phyloP scores from a whole-genome alignment of 805 yeast genomes.

The Sungouiozyma ichnusensis region DNA sequence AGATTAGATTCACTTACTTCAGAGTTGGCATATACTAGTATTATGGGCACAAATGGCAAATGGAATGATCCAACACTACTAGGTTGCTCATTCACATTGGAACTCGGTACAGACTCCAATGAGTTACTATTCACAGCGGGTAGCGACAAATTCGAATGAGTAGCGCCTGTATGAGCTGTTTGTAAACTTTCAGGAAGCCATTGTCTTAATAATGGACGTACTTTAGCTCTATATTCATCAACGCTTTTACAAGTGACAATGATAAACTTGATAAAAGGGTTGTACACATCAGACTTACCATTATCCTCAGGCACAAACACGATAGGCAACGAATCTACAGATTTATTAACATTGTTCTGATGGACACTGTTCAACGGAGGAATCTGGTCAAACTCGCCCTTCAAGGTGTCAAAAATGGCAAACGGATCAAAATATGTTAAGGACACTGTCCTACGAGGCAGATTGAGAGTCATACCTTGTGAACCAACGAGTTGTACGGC shows the following conservation, averaged over 20 bases:
- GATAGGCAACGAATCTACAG: conserved; percentile 17
- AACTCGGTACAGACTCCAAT: not conserved
- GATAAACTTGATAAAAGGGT: conserved; percentile 56
- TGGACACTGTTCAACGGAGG: conserved; percentile 25
- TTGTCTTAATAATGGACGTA: conserved; percentile 69
- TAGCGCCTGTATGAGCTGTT: not conserved
- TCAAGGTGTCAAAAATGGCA: conserved; percentile 23
- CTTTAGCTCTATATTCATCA: conserved; percentile 69
- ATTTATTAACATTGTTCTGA: conserved; percentile 23
- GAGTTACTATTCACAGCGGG: not conserved
- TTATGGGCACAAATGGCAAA: conserved; percentile 11
- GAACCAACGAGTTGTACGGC: not conserved
- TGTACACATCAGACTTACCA: conserved; percentile 1
- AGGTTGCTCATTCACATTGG: not conserved
- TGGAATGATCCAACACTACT: not conserved
- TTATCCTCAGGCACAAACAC: conserved; percentile 6
- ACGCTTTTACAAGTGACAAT: conserved; percentile 54
- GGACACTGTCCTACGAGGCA: conserved; percentile 4
- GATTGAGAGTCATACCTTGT: not conserved
- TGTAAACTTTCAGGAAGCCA: conserved; percentile 46
- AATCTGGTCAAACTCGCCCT: conserved; percentile 19
- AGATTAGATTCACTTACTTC: conserved; percentile 23
- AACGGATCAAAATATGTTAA: conserved; percentile 30
- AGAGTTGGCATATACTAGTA: conserved; percentile 23
- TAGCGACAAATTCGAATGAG: not conserved